phyloP scores from a whole-genome alignment of 2,329 filamentous ascomycete genomes.

The Diaporthe aspalathi region DNA sequence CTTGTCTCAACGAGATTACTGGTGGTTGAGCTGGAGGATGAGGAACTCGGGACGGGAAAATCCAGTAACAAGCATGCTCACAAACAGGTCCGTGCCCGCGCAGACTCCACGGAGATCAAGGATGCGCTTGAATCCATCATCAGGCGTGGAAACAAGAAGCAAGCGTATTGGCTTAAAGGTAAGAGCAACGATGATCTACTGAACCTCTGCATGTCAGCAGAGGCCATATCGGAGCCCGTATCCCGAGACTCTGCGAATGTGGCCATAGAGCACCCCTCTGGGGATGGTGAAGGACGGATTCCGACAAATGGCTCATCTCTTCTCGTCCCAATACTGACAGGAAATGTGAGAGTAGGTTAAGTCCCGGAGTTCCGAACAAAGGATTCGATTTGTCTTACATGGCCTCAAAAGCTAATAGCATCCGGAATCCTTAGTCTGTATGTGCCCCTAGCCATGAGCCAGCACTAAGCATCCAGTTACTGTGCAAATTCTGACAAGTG shows the following conservation, averaged over 20 bases:
- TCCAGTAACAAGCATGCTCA: neutral
- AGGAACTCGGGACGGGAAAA: neutral
- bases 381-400: neutral
- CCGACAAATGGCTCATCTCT: neutral
- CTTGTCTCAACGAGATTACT: neutral
- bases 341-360: neutral
- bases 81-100: neutral
- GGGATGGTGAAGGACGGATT: too few relatives aligned
- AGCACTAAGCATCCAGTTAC: too few relatives aligned
- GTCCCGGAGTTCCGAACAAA: neutral
- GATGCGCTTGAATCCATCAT: neutral
- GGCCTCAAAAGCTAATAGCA: neutral
- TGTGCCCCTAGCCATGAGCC: neutral
- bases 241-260: neutral
- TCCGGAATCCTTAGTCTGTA: neutral
- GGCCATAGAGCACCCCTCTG: neutral
- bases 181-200: neutral
- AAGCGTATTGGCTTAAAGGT: neutral
- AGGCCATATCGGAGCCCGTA: too few relatives aligned
- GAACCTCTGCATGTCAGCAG: neutral
- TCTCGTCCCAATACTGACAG: neutral
- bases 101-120: neutral
- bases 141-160: accelerated
- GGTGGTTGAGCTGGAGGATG: neutral
- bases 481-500: neutral